Percentiles rank a stretch among this genome's conserved stretches.
Conservation (phyloP, 441 rosid genomes). For the Croton laevigatus region DNA sequence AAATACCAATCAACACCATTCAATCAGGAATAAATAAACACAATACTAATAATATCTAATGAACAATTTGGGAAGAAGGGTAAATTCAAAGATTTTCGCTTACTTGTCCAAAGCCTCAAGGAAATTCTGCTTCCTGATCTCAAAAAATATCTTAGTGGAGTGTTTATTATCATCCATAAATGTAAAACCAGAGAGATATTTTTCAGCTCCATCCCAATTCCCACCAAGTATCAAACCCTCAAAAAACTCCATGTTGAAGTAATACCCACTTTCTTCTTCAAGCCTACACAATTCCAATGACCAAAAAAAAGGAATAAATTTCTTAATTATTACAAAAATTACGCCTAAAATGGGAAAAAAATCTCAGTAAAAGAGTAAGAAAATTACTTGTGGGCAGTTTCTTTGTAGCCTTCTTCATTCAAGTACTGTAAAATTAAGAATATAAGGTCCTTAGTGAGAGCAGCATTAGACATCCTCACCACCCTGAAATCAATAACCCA, state of each 20-base stretch:
- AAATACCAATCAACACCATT: conserved; percentile 6
- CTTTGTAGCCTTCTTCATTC: conserved; percentile 50
- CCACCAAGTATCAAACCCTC: conserved; percentile 47
- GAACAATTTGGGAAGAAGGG: background rate
- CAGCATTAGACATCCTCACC: conserved; percentile 27
- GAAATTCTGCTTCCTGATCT: conserved; percentile 58
- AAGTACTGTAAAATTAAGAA: conserved; percentile 52
- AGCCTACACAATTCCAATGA: conserved; percentile 33
- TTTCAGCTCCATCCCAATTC: conserved; percentile 54
- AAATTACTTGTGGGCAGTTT: conserved; percentile 43
- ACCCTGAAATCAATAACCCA: conserved; percentile 11
- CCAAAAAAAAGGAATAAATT: background rate
- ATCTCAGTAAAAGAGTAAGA: background rate
- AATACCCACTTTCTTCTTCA: conserved; percentile 47
- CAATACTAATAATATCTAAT: background rate
- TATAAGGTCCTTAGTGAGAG: conserved; percentile 48
- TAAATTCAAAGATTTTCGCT: background rate
- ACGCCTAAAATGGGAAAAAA: no score
- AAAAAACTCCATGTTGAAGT: conserved; percentile 48
- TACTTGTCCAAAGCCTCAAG: conserved; percentile 60
- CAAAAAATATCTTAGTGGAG: conserved; percentile 59
- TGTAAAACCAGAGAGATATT: conserved; percentile 50
- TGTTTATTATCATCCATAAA: conserved; percentile 39
- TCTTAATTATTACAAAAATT: no score
- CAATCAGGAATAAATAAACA: background rate